These are phyloP conservation scores for Waitea zeae DNA, from an alignment of 1,284 basidiomycete genomes.

Conservation along the genomic window DNA sequence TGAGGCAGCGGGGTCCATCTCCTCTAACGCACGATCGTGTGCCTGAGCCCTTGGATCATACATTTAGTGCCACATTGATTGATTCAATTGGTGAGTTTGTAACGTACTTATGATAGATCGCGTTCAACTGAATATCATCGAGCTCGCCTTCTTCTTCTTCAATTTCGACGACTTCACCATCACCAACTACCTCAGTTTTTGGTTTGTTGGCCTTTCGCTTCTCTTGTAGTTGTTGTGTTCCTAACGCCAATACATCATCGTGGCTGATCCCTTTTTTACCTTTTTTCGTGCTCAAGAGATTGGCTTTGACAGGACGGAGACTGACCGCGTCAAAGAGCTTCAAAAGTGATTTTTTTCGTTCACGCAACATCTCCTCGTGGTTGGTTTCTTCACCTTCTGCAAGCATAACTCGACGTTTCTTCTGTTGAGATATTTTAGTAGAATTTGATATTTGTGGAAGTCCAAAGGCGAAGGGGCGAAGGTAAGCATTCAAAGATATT, in stretches of 20 bases:
- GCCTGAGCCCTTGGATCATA: constrained; percentile 54
- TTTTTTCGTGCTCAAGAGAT: not conserved
- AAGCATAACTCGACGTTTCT: too few relatives aligned
- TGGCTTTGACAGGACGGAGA: constrained; percentile 28
- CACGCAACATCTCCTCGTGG: constrained; percentile 57
- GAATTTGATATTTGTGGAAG: constrained; percentile 17
- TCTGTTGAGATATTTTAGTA: constrained; percentile 16
- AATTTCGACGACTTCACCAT: constrained; percentile 52
- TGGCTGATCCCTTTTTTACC: too few relatives aligned
- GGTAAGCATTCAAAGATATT: constrained; percentile 49
- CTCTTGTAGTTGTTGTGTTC: not conserved
- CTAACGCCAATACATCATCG: too few relatives aligned
- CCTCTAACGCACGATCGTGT: constrained; percentile 59
- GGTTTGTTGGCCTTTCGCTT: constrained; percentile 1
- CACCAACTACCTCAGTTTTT: constrained; percentile 39
- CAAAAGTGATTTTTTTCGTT: constrained; percentile 54
- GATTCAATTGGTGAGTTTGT: constrained; percentile 2
- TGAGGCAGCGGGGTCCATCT: constrained; percentile 68
- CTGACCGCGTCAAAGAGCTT: constrained; percentile 47
- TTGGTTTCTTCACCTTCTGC: constrained; percentile 61
- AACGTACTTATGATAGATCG: constrained; percentile 68
- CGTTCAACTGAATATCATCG: constrained; percentile 58
- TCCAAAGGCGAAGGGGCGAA: constrained; percentile 48
- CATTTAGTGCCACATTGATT: not conserved
- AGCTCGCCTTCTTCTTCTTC: constrained; percentile 63